These are phyloP conservation scores for Eucalyptus sp. DNA, from an alignment of 345 rosid genomes.

Conservation along the genomic window DNA sequence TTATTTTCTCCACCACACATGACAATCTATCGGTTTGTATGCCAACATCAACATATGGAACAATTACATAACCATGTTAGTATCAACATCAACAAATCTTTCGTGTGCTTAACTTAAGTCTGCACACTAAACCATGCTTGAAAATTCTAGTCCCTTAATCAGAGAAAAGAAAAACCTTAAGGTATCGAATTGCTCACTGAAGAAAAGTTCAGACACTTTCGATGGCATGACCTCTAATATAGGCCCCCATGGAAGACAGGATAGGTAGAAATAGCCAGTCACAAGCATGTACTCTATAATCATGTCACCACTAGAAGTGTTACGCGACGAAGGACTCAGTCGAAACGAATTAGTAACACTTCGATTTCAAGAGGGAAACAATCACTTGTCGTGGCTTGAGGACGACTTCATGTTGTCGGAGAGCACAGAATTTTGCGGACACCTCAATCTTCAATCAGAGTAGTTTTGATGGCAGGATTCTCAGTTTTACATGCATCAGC, in stretches of 20 bases:
- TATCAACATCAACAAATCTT: not conserved
- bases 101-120: not conserved
- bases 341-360: not conserved
- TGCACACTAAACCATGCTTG: not conserved
- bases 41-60: not conserved
- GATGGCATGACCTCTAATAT: not conserved
- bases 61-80: no score
- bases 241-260: not conserved
- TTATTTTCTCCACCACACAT: no score
- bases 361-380: not conserved
- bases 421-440: not conserved
- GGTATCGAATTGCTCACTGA: not conserved
- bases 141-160: not conserved
- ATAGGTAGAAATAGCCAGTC: not conserved
- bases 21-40: no score
- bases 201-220: not conserved
- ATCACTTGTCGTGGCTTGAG: not conserved
- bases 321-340: not conserved
- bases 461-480: not conserved
- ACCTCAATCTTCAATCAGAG: not conserved
- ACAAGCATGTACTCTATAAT: not conserved
- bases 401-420: not conserved
- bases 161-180: no score
- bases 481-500: not conserved
- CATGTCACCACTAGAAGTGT: not conserved